phyloP scores from a whole-genome alignment of 148 eudicot species.

The Diospyros kaki region DNA sequence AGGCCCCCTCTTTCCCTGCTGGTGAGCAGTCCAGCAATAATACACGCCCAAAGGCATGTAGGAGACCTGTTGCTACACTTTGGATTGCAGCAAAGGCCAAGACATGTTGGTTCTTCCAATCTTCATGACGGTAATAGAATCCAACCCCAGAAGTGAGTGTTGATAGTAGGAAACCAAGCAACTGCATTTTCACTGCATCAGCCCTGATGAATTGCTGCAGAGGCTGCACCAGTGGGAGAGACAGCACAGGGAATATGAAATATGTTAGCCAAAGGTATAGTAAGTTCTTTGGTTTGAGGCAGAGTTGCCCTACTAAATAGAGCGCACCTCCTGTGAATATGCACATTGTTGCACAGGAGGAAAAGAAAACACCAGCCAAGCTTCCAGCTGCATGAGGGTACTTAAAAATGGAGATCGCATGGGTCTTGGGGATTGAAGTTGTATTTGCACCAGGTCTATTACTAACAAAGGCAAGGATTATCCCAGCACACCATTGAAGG shows the following conservation, averaged over 20 bases:
- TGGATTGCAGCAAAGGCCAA: conserved; percentile 34
- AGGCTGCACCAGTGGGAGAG: conserved; percentile 40
- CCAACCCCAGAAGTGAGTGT: conserved; percentile 35
- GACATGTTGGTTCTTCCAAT: conserved; percentile 23
- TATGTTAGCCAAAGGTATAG: conserved; percentile 34
- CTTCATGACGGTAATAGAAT: conserved; percentile 19
- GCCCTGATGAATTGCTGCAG: conserved; percentile 30
- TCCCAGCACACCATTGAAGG: conserved; percentile 34
- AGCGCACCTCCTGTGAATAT: conserved; percentile 35
- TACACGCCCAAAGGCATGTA: conserved; percentile 36
- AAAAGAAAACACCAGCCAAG: conserved; percentile 37
- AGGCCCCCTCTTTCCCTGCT: conserved; percentile 42
- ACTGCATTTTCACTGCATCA: conserved; percentile 52
- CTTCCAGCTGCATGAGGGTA: conserved; percentile 49
- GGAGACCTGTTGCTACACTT: conserved; percentile 27
- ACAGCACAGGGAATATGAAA: conserved; percentile 33
- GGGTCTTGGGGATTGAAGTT: conserved; percentile 14
- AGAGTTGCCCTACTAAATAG: conserved; percentile 32
- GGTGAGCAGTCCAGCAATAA: conserved; percentile 45
- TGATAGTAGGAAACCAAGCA: conserved; percentile 35
- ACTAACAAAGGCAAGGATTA: conserved; percentile 25
- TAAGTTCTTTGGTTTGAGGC: conserved; percentile 14
- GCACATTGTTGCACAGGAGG: conserved; percentile 40
- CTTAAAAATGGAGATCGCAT: conserved; percentile 36
- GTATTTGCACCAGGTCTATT: conserved; percentile 11